Base-by-base conservation (phyloP, 805 yeast species). In the Yamadazyma philogaea region DNA sequence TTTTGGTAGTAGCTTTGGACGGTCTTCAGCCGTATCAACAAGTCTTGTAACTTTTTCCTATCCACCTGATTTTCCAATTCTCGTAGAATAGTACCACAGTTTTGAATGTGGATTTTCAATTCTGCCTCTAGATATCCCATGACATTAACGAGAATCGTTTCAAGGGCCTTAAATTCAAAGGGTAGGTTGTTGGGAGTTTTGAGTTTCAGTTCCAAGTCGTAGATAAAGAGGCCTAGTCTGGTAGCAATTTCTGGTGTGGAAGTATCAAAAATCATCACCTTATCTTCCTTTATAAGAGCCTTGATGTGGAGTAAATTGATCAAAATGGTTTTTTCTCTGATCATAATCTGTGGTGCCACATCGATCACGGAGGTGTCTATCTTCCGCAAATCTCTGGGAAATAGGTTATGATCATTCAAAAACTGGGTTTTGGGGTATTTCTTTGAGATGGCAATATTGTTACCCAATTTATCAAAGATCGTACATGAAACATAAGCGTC, bases 331-430 rank as follows among this genome's bases (percentile, higher is more conserved):
- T 78, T 77, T n/a, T 68, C 55, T 45, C 97, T 75, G 17, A 89
- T 88, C 46, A 90, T 81, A 35, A 93, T 84, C 15, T 88, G 80
- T 0, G 99, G 99, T 3, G 90, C 90, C 16, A 91, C 87, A 61
- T 88, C 96, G 42, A 78, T 75, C 30, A 79, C 68, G 1, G 85
- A 72, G 3, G 82, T 70, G 55, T 91, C 96, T 40, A 90, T 83
- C 56, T 87, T 89, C 22, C 97, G 65, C 48, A 90, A 66, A 60
- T 90, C 97, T 63, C 97, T 70, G 1, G 97, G 95, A 49, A 82
- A 87, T 20, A 90, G 60, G 18, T 81, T 78, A 60, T 88, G 84
- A 35, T 84, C 81, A 42, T 65, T 71, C 7, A 91, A 71, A 46
- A 91, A 76, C 41, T 81, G 82, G 39, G 84, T 74, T 55, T 87